Conservation (phyloP, 495 filamentous ascomycete species). For the Cairneyella variabilis region DNA sequence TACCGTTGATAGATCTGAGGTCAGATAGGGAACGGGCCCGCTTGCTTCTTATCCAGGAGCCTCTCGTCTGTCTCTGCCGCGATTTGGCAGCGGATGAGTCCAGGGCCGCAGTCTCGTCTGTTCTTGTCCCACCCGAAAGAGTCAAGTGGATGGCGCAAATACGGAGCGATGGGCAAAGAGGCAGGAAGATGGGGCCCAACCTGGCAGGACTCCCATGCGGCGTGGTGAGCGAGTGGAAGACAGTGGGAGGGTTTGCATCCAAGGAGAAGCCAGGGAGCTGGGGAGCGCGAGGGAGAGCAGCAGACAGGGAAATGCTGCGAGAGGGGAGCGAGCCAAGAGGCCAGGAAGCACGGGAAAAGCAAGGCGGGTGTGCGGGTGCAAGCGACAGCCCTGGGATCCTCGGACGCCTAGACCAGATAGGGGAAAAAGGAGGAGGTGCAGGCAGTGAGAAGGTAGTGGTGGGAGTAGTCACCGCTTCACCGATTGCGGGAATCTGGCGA, state of each 20-base stretch:
- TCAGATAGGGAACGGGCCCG: conserved; percentile 22
- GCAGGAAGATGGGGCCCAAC: conserved; percentile 1
- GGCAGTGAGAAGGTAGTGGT: not conserved
- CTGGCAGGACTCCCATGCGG: conserved; percentile 6
- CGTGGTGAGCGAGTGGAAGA: too few relatives aligned
- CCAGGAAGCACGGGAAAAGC: conserved; percentile 15
- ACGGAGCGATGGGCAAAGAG: not conserved
- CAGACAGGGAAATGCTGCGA: conserved; percentile 4
- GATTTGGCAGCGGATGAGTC: conserved; percentile 13
- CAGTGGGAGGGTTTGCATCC: too few relatives aligned
- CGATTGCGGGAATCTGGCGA: too few relatives aligned
- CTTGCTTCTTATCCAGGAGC: conserved; percentile 19
- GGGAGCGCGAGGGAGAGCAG: not conserved
- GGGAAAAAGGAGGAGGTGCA: too few relatives aligned
- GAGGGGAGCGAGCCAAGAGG: conserved; percentile 4
- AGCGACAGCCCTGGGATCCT: too few relatives aligned
- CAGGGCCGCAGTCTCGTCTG: not conserved
- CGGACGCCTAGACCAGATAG: too few relatives aligned
- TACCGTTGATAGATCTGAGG: conserved; percentile 13
- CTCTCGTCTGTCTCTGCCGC: conserved; percentile 4
- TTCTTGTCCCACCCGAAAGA: not conserved
- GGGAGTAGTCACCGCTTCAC: too few relatives aligned
- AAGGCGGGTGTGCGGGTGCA: conserved; percentile 19
- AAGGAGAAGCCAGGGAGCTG: conserved; percentile 4
- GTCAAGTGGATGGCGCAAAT: not conserved